A percentile compares a stretch with the other conserved stretches of the same genome.
Conservation (phyloP, 1,284 basidiomycete genomes). For the Ceratobasidium sp. region DNA sequence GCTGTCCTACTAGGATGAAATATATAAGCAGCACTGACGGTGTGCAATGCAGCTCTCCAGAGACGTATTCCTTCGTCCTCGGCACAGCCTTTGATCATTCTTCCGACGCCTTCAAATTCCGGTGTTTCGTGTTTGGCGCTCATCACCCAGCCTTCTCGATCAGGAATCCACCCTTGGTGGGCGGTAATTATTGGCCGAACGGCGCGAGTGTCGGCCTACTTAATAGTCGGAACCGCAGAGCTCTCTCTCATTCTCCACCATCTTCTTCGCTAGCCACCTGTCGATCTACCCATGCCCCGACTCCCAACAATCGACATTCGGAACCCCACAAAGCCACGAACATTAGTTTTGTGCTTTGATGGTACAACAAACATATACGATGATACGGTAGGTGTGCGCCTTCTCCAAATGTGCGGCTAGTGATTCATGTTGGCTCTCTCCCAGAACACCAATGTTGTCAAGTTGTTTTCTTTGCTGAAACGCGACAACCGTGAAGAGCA, state of each 20-base stretch:
- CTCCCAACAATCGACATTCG: constrained; percentile 38
- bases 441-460: constrained; percentile 51
- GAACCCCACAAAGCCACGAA: constrained; percentile 37
- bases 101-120: background rate
- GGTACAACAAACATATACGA: constrained; percentile 51
- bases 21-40: background rate
- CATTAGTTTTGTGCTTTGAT: constrained; percentile 51
- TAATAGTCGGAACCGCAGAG: background rate
- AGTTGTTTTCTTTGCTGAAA: constrained; percentile 50
- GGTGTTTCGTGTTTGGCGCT: background rate
- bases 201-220: background rate
- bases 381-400: constrained; percentile 18
- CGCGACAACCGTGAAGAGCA: constrained; percentile 50
- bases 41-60: background rate
- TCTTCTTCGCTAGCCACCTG: background rate
- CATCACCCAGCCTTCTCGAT: constrained; percentile 11
- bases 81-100: background rate
- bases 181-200: constrained; percentile 9
- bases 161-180: background rate
- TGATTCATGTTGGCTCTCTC: background rate
- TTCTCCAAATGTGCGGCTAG: background rate
- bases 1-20: background rate
- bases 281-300: constrained; percentile 6
- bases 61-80: background rate
- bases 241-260: background rate